Base-by-base conservation (phyloP, 345 rosid genomes). In the Lepidium aucheri region DNA sequence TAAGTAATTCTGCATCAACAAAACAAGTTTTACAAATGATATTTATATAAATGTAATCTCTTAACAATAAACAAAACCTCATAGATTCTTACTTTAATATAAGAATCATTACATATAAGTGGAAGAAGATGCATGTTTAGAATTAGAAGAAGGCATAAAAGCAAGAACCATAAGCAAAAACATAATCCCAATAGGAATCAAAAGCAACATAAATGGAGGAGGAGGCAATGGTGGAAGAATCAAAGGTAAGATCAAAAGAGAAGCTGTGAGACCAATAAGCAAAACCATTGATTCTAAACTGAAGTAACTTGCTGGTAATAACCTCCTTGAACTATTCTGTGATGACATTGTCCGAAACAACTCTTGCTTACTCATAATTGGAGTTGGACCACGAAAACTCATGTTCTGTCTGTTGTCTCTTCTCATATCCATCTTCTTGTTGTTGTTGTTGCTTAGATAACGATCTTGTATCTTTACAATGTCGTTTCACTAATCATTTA, bases 191-290 rank as follows among this genome's bases (percentile, higher is more conserved):
- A 90, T 78, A 9, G 97, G 95, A 64, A 90, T 74, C 74, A 90
- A 61, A 39, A 90, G 91, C 67, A 90, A 41, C 90, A 87, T 59
- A 49, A 85, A 85, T 0, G 97, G 97, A 2, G 97, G 97, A 0
- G 92, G 97, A 17, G 95, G 95, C 81, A 90, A 69, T 3, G 95
- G 97, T 0, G 95, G 95, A 4, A 90, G 87, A 20, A 90, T 67
- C 82, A 90, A 54, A 1, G 97, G 97, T n/a, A 90, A 80, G 56
- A 90, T 76, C 79, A 90, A 74, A 62, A 90, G 70, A 0, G 88
- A 87, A 5, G 80, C 88, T 4, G 97, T 87, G 13, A 90, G 76
- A 63, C 88, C 77, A 11, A 83, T 30, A 38, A 90, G 80, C 47
- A 87, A 10, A 42, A 82, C 62, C 73, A 84, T 55, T 9, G 97